phyloP scores from a whole-genome alignment of 164 flowering plant genomes.

The Piper betle region DNA sequence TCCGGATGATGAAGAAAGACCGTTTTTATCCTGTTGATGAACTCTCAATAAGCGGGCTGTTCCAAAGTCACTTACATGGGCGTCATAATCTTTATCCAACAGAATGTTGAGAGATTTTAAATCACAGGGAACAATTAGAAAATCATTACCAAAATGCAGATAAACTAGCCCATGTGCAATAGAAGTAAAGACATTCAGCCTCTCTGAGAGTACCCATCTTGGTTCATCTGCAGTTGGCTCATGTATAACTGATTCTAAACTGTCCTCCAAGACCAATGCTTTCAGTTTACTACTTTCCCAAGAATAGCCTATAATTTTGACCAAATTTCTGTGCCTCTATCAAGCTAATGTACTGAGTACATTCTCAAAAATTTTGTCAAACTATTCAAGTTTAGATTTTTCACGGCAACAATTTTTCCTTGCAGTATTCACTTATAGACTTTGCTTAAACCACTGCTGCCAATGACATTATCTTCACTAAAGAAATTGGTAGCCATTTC shows the following conservation, averaged over 20 bases:
- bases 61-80: slow-evolving; percentile 87
- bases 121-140: slow-evolving; percentile 70
- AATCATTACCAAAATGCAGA: slow-evolving; percentile 56
- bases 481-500: slow-evolving; percentile 47
- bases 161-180: slow-evolving; percentile 56
- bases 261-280: slow-evolving; percentile 67
- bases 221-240: slow-evolving; percentile 17
- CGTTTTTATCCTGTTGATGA: slow-evolving; percentile 31
- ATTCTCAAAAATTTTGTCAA: slow-evolving; percentile 59
- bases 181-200: slow-evolving; percentile 38
- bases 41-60: slow-evolving; percentile 68
- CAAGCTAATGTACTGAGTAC: slow-evolving; percentile 48
- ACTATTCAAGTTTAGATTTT: slow-evolving; percentile 41
- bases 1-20: slow-evolving; percentile 30
- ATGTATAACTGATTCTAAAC: slow-evolving; percentile 57
- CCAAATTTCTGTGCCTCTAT: slow-evolving; percentile 60
- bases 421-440: slow-evolving; percentile 59
- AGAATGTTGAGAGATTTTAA: slow-evolving; percentile 49
- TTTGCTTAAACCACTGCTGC: slow-evolving; percentile 50
- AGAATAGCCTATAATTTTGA: slow-evolving; percentile 65
- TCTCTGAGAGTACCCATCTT: slow-evolving; percentile 38
- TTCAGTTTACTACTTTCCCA: slow-evolving; percentile 68
- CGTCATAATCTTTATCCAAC: slow-evolving; percentile 44
- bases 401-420: slow-evolving; percentile 39
- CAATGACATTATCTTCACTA: slow-evolving; percentile 38